Conservation (phyloP, 352 stramenopile genomes). For the Phytophthora capsici region DNA sequence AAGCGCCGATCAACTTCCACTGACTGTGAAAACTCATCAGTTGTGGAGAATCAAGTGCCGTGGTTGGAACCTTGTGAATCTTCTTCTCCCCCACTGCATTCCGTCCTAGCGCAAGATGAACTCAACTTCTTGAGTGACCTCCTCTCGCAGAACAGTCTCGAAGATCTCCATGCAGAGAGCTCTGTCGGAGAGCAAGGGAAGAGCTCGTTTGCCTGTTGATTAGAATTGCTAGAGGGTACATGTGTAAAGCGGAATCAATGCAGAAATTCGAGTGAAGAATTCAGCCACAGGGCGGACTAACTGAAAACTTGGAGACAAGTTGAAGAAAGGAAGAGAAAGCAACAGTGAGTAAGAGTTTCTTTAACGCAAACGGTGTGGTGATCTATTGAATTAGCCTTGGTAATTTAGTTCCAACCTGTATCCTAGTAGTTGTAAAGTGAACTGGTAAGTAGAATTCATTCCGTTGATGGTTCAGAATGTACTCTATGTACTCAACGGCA, state of each 20-base stretch:
- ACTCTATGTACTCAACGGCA: background rate
- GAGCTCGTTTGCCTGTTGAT: too few relatives aligned
- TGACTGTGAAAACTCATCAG: background rate
- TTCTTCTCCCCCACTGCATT: slow-evolving; percentile 24
- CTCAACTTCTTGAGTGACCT: slow-evolving; percentile 30
- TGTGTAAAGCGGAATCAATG: too few relatives aligned
- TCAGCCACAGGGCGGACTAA: too few relatives aligned
- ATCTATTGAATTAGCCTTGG: too few relatives aligned
- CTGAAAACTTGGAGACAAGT: too few relatives aligned
- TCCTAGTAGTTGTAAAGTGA: background rate
- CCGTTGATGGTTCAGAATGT: slow-evolving; percentile 4
- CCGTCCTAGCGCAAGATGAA: slow-evolving; percentile 26
- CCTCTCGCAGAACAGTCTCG: slow-evolving; percentile 29
- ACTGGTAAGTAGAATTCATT: slow-evolving; percentile 1
- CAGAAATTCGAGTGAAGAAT: too few relatives aligned
- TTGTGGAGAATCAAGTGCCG: background rate
- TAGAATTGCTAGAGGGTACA: too few relatives aligned
- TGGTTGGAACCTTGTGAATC: slow-evolving; percentile 6
- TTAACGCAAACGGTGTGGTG: too few relatives aligned
- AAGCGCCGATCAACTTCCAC: slow-evolving; percentile 9
- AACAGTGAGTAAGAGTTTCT: too few relatives aligned
- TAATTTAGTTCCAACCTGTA: too few relatives aligned
- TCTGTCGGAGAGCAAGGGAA: too few relatives aligned
- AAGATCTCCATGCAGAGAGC: slow-evolving; percentile 18
- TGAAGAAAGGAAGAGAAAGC: too few relatives aligned